These are phyloP conservation scores for Nannizzia gypsea DNA, from an alignment of 2,329 filamentous ascomycete species.

Conservation along the genomic window DNA sequence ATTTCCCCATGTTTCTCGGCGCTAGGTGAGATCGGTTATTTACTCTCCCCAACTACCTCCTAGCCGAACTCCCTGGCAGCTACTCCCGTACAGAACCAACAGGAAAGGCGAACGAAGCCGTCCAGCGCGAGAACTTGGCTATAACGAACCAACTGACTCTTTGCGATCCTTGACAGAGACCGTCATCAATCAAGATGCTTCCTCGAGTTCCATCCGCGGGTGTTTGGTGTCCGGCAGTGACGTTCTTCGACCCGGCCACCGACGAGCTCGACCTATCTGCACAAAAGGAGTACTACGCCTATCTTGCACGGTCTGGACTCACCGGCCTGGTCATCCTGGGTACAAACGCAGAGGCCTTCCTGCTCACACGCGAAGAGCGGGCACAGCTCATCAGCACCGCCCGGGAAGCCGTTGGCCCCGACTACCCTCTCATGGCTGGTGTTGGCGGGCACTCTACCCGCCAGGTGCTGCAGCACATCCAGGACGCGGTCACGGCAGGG, in stretches of 20 bases:
- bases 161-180: background rate
- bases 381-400: slow-evolving; percentile 46
- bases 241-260: slow-evolving; percentile 41
- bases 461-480: slow-evolving; percentile 49
- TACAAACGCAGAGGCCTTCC: slow-evolving; percentile 46
- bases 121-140: background rate
- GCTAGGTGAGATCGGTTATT: background rate
- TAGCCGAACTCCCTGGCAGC: no score
- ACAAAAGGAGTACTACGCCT: slow-evolving; percentile 42
- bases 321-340: slow-evolving; percentile 44
- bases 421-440: slow-evolving; percentile 51
- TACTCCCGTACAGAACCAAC: no score
- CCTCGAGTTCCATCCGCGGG: slow-evolving; percentile 24
- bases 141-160: no score
- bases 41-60: no score
- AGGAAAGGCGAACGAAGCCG: no score
- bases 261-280: slow-evolving; percentile 39
- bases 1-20: background rate
- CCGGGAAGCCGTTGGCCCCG: slow-evolving; percentile 40
- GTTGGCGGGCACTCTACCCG: slow-evolving; percentile 53
- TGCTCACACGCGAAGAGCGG: slow-evolving; percentile 49
- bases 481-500: slow-evolving; percentile 48
- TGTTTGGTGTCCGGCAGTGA: slow-evolving; percentile 44
- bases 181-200: background rate
- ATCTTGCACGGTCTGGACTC: slow-evolving; percentile 41